A percentile compares a stretch with the other conserved stretches of the same genome.
Evolutionary conservation across 163 green algal species (phyloP).

Genomic region (Scenedesmus sp.): DNA sequence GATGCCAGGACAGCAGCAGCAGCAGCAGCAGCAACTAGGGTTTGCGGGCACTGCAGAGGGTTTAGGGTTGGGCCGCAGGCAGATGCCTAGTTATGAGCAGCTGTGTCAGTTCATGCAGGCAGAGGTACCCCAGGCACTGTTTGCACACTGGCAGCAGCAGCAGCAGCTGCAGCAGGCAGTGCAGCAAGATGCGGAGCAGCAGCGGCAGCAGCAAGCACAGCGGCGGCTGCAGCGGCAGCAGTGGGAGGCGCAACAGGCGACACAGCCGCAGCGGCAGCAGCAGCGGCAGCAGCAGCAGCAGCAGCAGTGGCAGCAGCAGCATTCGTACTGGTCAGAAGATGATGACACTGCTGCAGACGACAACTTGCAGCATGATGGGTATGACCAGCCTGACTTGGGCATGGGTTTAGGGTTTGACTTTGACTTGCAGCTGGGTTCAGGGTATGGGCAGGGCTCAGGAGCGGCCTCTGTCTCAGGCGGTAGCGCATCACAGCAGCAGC

Average conservation of each 20-base stretch:
- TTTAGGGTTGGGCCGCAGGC: neutral
- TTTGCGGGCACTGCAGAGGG: neutral
- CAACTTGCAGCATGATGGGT: neutral
- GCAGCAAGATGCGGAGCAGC: neutral
- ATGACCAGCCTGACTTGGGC: neutral
- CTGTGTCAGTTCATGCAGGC: neutral
- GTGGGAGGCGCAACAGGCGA: neutral
- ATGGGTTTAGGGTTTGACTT: neutral
- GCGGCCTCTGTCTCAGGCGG: neutral
- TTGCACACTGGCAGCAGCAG: constrained; percentile 5
- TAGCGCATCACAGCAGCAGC: neutral
- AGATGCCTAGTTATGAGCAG: neutral
- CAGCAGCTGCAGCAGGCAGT: constrained; percentile 7
- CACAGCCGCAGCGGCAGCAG: neutral
- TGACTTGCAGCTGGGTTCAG: neutral
- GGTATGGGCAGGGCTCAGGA: neutral
- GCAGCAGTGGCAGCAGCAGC: neutral
- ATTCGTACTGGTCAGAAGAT: neutral
- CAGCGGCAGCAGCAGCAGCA: neutral
- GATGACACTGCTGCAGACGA: neutral
- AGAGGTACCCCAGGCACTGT: neutral
- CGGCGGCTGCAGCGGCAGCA: neutral
- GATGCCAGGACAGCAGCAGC: constrained; percentile 14
- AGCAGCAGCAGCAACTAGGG: neutral
- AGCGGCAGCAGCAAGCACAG: neutral